These are phyloP conservation scores for Candida ipomoeae DNA, from an alignment of 805 yeast species.

Conservation along the genomic window DNA sequence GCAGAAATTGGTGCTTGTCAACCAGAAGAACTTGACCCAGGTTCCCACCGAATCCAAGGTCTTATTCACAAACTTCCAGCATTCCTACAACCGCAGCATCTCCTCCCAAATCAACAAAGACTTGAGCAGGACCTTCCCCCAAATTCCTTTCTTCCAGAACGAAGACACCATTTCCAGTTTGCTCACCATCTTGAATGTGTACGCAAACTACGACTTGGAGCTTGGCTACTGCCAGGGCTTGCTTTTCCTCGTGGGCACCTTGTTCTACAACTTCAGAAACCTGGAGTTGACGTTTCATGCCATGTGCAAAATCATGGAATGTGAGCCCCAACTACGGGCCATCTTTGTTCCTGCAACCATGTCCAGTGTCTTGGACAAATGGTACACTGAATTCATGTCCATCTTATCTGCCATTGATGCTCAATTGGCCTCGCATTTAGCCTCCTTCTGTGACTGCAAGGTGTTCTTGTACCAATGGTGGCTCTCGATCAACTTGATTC, in stretches of 20 bases:
- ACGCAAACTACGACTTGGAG: constrained; percentile 58
- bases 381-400: constrained; percentile 48
- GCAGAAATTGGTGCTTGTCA: constrained; percentile 36
- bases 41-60: constrained; percentile 34
- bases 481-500: constrained; percentile 54
- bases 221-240: constrained; percentile 70
- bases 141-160: constrained; percentile 44
- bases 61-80: constrained; percentile 39
- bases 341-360: constrained; percentile 48
- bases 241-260: constrained; percentile 57
- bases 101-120: constrained; percentile 51
- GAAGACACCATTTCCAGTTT: constrained; percentile 42
- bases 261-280: constrained; percentile 38
- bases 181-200: constrained; percentile 56
- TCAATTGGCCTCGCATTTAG: constrained; percentile 42
- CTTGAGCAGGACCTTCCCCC: constrained; percentile 57
- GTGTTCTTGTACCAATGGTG: constrained; percentile 64
- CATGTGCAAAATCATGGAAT: constrained; percentile 55
- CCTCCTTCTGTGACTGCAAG: constrained; percentile 37
- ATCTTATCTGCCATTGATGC: constrained; percentile 40
- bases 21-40: constrained; percentile 21
- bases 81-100: constrained; percentile 36
- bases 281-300: constrained; percentile 47
- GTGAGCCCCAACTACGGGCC: constrained; percentile 47
- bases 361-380: constrained; percentile 49